A percentile compares a stretch with the other conserved stretches of the same genome.
phyloP scores from a whole-genome alignment of 345 rosid species.

The Gossypioides kirkii region DNA sequence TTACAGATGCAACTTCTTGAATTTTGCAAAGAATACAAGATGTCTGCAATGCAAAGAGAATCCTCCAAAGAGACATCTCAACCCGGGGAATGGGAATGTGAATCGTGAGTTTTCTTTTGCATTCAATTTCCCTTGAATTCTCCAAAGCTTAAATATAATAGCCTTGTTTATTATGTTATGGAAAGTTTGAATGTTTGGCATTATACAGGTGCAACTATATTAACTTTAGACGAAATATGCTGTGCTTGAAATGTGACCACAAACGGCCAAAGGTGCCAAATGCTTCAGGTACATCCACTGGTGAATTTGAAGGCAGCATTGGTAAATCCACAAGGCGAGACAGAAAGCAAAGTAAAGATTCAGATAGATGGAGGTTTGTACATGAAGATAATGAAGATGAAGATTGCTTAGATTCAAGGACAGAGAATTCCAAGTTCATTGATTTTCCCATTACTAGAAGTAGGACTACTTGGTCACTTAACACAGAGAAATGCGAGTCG shows the following conservation, averaged over 20 bases:
- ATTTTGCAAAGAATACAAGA: conserved; percentile 77
- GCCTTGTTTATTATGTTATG: neutral
- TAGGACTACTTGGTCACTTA: conserved; percentile 41
- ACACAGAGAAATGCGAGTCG: conserved; percentile 42
- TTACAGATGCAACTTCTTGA: conserved; percentile 76
- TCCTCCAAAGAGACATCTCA: conserved; percentile 68
- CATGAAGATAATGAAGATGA: conserved; percentile 28
- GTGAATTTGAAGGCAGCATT: neutral
- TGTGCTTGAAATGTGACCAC: conserved; percentile 86
- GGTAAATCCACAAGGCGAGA: neutral
- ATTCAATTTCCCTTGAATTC: neutral
- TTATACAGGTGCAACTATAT: conserved; percentile 68
- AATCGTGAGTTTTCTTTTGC: conserved; percentile 56
- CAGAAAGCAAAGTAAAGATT: conserved; percentile 16
- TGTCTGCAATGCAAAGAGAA: conserved; percentile 74
- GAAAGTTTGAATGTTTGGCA: neutral
- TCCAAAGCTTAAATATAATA: neutral
- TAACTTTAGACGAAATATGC: conserved; percentile 71
- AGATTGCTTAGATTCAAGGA: conserved; percentile 13
- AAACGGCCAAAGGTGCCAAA: conserved; percentile 50
- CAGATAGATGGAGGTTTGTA: conserved; percentile 48
- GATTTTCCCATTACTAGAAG: conserved; percentile 65
- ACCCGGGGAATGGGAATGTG: conserved; percentile 97
- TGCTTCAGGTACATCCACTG: conserved; percentile 16
- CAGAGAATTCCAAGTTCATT: conserved; percentile 27